Evolutionary conservation across 257 asterid genomes (phyloP), one percentile per base, ranked within the genome.

Genomic region (Apocynum venetum): DNA sequence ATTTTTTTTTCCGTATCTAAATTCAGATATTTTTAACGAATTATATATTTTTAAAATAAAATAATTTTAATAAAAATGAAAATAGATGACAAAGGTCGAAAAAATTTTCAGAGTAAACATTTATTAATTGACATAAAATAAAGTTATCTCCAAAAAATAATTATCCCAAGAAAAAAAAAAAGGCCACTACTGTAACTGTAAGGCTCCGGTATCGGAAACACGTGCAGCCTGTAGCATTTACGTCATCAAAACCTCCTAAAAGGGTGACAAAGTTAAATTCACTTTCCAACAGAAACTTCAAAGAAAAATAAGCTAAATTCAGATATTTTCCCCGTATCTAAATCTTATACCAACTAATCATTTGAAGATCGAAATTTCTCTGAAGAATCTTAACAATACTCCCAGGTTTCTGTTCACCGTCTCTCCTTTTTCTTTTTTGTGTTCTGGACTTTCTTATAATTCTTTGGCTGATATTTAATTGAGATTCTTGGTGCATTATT

Each of bases 351-450:
- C 38, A 8, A 43, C 1, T 43, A 8, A 17, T 43, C 53, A 43
- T 43, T 19, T 43, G 7, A 41, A 68, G 73, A 68, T 68, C 13
- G 25, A 41, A 14, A 41, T 66, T 66, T 41, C 35, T 14, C 2
- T 3, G 25, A 31, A 19, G 20, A 59, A 19, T 46, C 76, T 70
- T n/a, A 55, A 11, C 19, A 51, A 63, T 53, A 19, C n/a, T 10
- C 49, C 40, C 41, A 51, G 20, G 60, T n/a, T 73, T 69, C 55
- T 68, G 38, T 68, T 55, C 68, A 64, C 43, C 74, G 40, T 60
- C 8, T 55, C 0, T 55, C 8, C 15, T 1, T 15, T 8, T 20
- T 67, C 40, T 64, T 55, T n/a, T 51, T 57, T 11, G 20, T 10
- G 3, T 36, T 36, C 8, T 4, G 4, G 3, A 19, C 13, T 65